Evolutionary conservation across 768 basidiomycete genomes (phyloP).

Genomic region (Daedaleopsis nitida): DNA sequence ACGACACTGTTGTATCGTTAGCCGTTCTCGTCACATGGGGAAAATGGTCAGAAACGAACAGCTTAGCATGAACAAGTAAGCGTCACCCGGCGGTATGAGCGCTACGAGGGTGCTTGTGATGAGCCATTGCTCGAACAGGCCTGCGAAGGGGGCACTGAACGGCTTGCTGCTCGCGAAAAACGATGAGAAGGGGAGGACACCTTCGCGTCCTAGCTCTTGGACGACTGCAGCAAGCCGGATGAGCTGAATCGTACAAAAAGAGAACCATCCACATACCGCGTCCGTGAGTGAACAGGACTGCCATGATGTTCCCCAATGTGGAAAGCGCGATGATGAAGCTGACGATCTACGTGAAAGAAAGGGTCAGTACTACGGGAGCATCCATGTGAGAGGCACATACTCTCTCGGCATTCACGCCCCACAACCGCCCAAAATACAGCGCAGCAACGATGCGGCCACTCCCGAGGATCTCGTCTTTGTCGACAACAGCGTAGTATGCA

Average conservation of each 20-base stretch:
- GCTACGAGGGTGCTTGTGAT: constrained; percentile 57
- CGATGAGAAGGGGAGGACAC: constrained; percentile 62
- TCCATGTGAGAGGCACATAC: constrained; percentile 34
- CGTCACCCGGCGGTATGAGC: constrained; percentile 69
- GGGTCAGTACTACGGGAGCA: neutral
- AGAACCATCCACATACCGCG: constrained; percentile 44
- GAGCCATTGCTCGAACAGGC: constrained; percentile 62
- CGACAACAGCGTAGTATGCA: constrained; percentile 75
- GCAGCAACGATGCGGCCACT: constrained; percentile 72
- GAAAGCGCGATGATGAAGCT: constrained; percentile 67
- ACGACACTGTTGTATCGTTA: constrained; percentile 45
- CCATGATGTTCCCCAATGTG: constrained; percentile 62
- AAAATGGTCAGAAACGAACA: constrained; percentile 39
- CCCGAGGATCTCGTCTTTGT: constrained; percentile 66
- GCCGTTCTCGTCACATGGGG: neutral
- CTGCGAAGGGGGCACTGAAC: constrained; percentile 65
- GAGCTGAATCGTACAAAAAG: neutral
- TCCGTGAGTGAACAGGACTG: constrained; percentile 66
- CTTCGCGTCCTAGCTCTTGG: constrained; percentile 75
- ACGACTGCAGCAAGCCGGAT: constrained; percentile 45
- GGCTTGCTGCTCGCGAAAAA: constrained; percentile 75
- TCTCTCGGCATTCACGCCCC: constrained; percentile 60
- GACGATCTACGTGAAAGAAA: constrained; percentile 43
- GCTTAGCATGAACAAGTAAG: constrained; percentile 71
- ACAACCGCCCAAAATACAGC: constrained; percentile 74